Evolutionary conservation across 805 yeast species (phyloP).

Genomic region (Kuraishia piskuri): DNA sequence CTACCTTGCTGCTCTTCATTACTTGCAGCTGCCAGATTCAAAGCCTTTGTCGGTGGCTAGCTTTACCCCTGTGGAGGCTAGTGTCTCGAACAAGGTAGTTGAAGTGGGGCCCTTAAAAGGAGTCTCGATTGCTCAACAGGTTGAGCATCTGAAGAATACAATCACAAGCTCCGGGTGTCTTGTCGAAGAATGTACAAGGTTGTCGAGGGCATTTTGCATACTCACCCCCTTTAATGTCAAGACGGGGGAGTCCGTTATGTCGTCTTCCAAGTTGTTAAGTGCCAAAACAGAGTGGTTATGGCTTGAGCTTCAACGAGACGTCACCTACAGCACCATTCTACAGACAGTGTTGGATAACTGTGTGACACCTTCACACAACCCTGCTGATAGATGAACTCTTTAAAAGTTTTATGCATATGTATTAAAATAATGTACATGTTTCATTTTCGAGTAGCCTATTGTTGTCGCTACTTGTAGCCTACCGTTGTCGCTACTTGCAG

Average conservation of each 20-base stretch:
- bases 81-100: background rate
- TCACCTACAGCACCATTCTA: conserved; percentile 10
- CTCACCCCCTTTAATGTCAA: conserved; percentile 47
- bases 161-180: conserved; percentile 24
- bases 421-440: background rate
- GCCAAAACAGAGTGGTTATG: conserved; percentile 49
- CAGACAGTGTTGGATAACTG: background rate
- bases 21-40: conserved; percentile 14
- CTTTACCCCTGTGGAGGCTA: background rate
- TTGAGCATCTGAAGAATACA: conserved; percentile 24
- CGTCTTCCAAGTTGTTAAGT: conserved; percentile 37
- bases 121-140: conserved; percentile 20
- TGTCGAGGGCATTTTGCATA: conserved; percentile 29
- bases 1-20: conserved; percentile 37
- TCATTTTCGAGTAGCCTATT: background rate
- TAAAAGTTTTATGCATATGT: background rate
- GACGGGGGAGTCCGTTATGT: conserved; percentile 39
- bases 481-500: background rate
- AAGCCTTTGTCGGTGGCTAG: background rate
- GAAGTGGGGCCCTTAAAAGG: conserved; percentile 9
- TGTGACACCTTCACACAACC: background rate
- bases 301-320: conserved; percentile 40
- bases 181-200: conserved; percentile 27
- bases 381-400: background rate
- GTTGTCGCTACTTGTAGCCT: background rate